Base-by-base conservation (phyloP, 176 grass and related monocot genomes). In the Saccharum spontaneum region DNA sequence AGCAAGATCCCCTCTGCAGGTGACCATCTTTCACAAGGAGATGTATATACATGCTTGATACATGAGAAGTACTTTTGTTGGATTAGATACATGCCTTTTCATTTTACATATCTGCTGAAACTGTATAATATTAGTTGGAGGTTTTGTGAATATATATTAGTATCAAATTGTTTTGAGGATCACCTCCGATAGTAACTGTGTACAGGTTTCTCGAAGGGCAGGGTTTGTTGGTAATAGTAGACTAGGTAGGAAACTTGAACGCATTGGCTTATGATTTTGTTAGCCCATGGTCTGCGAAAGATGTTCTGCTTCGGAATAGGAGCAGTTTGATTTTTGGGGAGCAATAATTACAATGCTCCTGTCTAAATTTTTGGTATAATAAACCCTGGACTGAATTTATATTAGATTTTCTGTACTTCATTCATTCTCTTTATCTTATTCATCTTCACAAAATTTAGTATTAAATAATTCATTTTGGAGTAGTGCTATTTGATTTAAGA, bases 1-100 rank as follows among this genome's bases (percentile, higher is more conserved):
- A 77, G 50, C 65, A 50, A 12, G 44, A 65, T 87, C 7, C 70
- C 81, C n/a, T 63, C 70, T 83, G 17, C 80, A 83, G 81, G 81
- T 75, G 1, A 73, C 62, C 6, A 7, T 67, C 13, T 81, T 74
- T 40, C 33, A n/a, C 34, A 38, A 59, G 31, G 24, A 33, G 14
- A 8, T 75, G 18, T 38, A 23, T 10, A 8, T 75, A n/a, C 44
- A 65, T 49, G 43, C 6, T 67, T 33, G 10, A 22, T 50, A 54
- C 9, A 28, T 76, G 61, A 66, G 24, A 22, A 59, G 17, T 59
- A 2, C 20, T 69, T 10, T 39, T 22, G 3, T 20, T 20, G 36
- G 17, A 36, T 69, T 68, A 68, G 65, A 37, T 17, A 16, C 15
- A 37, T 68, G 65, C 65, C 31, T 68, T 34, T 37, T 68, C 15